A percentile compares a stretch with the other conserved stretches of the same genome.
Conservation (phyloP, 2,329 filamentous ascomycete species). For the Sporothrix curviconia region DNA sequence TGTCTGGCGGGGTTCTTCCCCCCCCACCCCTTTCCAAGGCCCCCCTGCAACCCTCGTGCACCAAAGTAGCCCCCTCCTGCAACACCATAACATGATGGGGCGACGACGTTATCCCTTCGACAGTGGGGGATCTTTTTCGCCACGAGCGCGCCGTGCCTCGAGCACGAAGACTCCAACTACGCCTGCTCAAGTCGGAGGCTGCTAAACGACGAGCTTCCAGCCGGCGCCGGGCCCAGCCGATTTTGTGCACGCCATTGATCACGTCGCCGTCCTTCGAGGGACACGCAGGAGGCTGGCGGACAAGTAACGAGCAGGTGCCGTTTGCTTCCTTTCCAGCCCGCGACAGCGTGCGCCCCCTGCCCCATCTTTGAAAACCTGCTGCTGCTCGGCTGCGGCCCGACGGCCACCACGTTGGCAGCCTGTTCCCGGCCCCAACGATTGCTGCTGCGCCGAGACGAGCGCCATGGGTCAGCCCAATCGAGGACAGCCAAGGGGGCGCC, state of each 20-base stretch:
- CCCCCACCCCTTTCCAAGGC: slow-evolving; percentile 81
- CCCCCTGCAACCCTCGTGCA: too few relatives aligned
- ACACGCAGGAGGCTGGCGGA: slow-evolving; percentile 90
- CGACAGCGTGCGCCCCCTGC: slow-evolving; percentile 87
- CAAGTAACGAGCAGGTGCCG: slow-evolving; percentile 81
- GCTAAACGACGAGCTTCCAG: slow-evolving; percentile 80
- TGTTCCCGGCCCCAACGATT: slow-evolving; percentile 91
- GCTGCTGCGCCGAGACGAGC: slow-evolving; percentile 73
- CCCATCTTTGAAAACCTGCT: slow-evolving; percentile 95
- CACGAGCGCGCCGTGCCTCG: slow-evolving; percentile 88
- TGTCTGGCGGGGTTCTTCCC: slow-evolving; percentile 90
- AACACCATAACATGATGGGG: too few relatives aligned
- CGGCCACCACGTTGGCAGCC: slow-evolving; percentile 92
- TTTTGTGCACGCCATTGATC: slow-evolving; percentile 77
- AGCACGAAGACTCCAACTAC: slow-evolving; percentile 93
- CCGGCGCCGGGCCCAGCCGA: slow-evolving; percentile 57
- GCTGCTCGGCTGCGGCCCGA: slow-evolving; percentile 87
- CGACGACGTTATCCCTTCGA: slow-evolving; percentile 63
- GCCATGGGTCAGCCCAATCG: slow-evolving; percentile 91
- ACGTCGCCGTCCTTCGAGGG: slow-evolving; percentile 52
- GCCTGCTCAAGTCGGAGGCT: slow-evolving; percentile 80
- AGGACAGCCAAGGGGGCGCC: slow-evolving; percentile 89
- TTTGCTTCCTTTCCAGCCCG: slow-evolving; percentile 81
- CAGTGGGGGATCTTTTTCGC: slow-evolving; percentile 98
- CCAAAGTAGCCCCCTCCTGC: too few relatives aligned